Evolutionary conservation across 257 asterid genomes (phyloP), one percentile per base, ranked within the genome.

Genomic region (Gentiana dahurica): DNA sequence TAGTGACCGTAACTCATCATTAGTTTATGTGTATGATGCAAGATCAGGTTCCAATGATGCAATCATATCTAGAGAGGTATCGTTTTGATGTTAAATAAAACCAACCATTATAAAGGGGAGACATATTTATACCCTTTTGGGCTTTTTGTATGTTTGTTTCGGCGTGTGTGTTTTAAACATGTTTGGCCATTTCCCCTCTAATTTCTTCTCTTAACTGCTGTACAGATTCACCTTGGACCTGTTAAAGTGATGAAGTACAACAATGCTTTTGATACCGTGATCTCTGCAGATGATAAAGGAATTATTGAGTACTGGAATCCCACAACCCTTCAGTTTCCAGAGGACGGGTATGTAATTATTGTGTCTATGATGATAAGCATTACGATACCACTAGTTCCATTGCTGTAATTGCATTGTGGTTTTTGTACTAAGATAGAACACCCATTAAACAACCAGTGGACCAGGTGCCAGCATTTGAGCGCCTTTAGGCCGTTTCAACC

Each of bases 231-330:
- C 62, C 59, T 80, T 66, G 87, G 86, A 63, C 88, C 95, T 9
- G 70, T 85, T 54, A 85, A 72, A 76, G 82, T 70, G 56, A 88
- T 92, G 99, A 92, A 85, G 78, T 88, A 81, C 94, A 92, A 92
- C 80, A 86, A 79, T 55, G 87, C 78, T 59, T 80, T 69, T 63
- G 91, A 92, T 68, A 70, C 83, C 37, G 97, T 88, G 71, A 77
- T 92, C 47, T 92, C 99, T 62, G 97, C 95, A 57, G 99, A 92
- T 55, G 95, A 83, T 59, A 92, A 76, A 75, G 99, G 99, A 65
- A 84, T 88, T 55, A 80, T 92, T 65, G 99, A 92, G 62, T 92
- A 92, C 74, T 92, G 99, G 99, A 76, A 68, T 70, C 97, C 99
- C 68, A 73, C 68, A 62, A 75, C 99, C 4, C 89, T 92, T 72